Percentiles rank a stretch among this genome's conserved stretches.
Conservation (phyloP, 2,329 filamentous ascomycete genomes). For the Claviceps quebecensis region DNA sequence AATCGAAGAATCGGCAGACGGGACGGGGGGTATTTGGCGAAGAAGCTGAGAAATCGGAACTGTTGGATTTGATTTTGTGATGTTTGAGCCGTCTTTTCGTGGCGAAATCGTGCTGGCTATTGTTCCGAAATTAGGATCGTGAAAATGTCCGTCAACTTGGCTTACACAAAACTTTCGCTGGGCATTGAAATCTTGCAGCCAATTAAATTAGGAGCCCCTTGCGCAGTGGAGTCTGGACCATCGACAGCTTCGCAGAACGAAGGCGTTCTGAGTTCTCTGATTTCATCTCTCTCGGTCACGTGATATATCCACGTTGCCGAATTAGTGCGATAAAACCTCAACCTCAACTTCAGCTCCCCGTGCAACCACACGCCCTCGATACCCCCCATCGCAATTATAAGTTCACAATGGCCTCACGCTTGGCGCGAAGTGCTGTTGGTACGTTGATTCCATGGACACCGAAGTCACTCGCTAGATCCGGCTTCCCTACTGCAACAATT, state of each 20-base stretch:
- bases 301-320: constrained; percentile 23
- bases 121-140: neutral
- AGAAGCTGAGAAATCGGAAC: too few species aligned
- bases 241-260: too few species aligned
- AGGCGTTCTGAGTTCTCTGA: neutral
- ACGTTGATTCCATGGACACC: constrained; percentile 29
- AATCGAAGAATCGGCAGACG: neutral
- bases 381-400: constrained; percentile 37
- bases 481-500: constrained; percentile 13
- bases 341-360: constrained; percentile 29
- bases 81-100: neutral
- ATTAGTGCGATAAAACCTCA: constrained; percentile 37
- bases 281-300: constrained; percentile 15
- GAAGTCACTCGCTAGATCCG: neutral
- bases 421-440: constrained; percentile 93
- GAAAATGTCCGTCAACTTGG: neutral
- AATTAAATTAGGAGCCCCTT: neutral
- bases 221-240: too few species aligned
- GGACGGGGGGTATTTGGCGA: too few species aligned
- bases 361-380: constrained; percentile 30
- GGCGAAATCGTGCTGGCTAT: neutral
- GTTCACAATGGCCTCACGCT: constrained; percentile 88
- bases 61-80: neutral
- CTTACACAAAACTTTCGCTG: neutral
- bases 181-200: constrained; percentile 5